phyloP scores from a whole-genome alignment of 208 protist species.

The Leishmania major region DNA sequence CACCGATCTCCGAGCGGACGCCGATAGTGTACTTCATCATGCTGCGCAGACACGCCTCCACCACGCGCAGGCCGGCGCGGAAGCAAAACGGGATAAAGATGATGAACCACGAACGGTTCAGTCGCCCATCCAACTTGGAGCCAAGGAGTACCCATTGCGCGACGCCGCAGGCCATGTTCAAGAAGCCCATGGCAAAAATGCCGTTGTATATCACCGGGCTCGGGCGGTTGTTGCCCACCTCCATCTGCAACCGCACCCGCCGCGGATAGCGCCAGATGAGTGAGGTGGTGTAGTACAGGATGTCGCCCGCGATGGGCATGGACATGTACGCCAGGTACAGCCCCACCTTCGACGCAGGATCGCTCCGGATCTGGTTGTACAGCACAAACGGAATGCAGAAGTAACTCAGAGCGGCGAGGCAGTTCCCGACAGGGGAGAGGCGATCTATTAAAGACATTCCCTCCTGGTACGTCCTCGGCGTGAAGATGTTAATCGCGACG shows the following conservation, averaged over 20 bases:
- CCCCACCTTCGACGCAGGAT: conserved; percentile 29
- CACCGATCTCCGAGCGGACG: conserved; percentile 50
- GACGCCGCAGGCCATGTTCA: conserved; percentile 65
- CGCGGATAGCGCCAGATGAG: conserved; percentile 87
- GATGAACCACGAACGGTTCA: conserved; percentile 74
- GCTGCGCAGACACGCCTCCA: conserved; percentile 77
- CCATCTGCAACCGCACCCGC: conserved; percentile 69
- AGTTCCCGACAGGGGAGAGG: conserved; percentile 79
- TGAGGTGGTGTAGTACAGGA: conserved; percentile 83
- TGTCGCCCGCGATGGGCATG: conserved; percentile 75
- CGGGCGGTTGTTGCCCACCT: conserved; percentile 62
- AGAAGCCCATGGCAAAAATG: conserved; percentile 73
- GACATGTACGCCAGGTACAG: conserved; percentile 63
- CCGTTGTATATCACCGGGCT: conserved; percentile 65
- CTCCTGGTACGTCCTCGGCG: conserved; percentile 50
- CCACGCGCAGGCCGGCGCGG: conserved; percentile 63
- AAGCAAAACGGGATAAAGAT: conserved; percentile 76
- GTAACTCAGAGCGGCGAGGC: conserved; percentile 63
- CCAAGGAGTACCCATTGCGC: conserved; percentile 83
- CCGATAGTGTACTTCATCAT: conserved; percentile 75
- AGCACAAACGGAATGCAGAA: conserved; percentile 68
- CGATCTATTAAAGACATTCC: conserved; percentile 64
- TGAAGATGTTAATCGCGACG: conserved; percentile 56
- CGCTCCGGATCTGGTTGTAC: conserved; percentile 33
- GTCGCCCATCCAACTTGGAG: conserved; percentile 57